Evolutionary conservation across 176 grass and related monocot species (phyloP).

Genomic region (Phragmites australis): DNA sequence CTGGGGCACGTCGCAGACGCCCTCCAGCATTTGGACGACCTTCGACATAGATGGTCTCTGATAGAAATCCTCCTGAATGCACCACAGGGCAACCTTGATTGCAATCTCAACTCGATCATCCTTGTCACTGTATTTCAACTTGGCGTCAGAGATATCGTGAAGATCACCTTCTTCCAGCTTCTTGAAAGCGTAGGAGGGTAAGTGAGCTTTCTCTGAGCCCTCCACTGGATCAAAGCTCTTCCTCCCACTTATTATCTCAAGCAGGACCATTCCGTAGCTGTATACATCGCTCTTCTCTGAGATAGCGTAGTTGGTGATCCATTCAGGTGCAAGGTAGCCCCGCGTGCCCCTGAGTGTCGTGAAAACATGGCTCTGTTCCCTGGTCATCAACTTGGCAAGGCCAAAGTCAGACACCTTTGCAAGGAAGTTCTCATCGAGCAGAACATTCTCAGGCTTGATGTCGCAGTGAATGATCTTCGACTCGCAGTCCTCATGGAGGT

Average conservation of each 20-base stretch:
- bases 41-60: slow-evolving; percentile 80
- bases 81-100: slow-evolving; percentile 91
- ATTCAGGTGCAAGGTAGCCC: slow-evolving; percentile 91
- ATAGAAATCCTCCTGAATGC: slow-evolving; percentile 87
- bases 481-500: slow-evolving; percentile 92
- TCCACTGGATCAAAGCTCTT: slow-evolving; percentile 77
- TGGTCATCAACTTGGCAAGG: slow-evolving; percentile 96
- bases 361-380: slow-evolving; percentile 97
- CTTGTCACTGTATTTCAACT: slow-evolving; percentile 50
- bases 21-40: slow-evolving; percentile 93
- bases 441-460: slow-evolving; percentile 96
- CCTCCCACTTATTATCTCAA: slow-evolving; percentile 85
- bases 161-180: slow-evolving; percentile 79
- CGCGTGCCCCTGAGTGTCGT: slow-evolving; percentile 84
- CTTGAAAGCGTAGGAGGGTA: slow-evolving; percentile 82
- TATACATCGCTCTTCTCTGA: slow-evolving; percentile 97
- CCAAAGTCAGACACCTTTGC: slow-evolving; percentile 98
- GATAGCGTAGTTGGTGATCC: slow-evolving; percentile 88
- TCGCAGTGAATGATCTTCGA: slow-evolving; percentile 94
- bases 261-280: slow-evolving; percentile 93
- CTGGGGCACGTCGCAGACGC: slow-evolving; percentile 68
- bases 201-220: slow-evolving; percentile 80
- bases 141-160: slow-evolving; percentile 56
- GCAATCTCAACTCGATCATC: slow-evolving; percentile 60
- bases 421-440: slow-evolving; percentile 76